Evolutionary conservation across 208 protist species (phyloP), one percentile per base, ranked within the genome.

Genomic region (Herpetomonas tarakana): DNA sequence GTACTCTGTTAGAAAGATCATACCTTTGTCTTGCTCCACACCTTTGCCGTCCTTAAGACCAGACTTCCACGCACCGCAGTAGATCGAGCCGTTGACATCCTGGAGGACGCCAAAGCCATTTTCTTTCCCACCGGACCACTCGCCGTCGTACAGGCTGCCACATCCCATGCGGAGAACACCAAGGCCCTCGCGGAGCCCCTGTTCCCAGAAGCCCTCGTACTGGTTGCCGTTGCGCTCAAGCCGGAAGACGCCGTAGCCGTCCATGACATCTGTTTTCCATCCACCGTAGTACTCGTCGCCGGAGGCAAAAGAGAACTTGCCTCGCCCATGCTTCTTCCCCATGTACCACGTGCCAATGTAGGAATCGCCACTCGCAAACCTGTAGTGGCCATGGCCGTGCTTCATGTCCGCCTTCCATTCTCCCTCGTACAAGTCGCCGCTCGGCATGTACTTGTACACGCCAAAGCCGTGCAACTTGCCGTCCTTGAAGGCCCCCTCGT

Each of bases 281-380:
- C 67, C 71, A 16, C 83, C 83, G 12, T 64, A 49, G 64, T 86
- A 90, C 57, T 86, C 73, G 53, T 90, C 76, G 18, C 83, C 83
- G 44, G 71, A 75, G 7, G 58, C 58, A 49, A 85, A 91, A 2
- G 38, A 35, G 61, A 83, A 85, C 14, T 44, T 72, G 3, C 79
- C 79, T 50, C 81, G 76, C n/a, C 76, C 75, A 24, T 86, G 72
- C 49, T 84, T 92, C 41, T 88, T 83, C n/a, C 82, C 80, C 50
- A 76, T 67, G 50, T 67, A 74, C 86, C 86, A 92, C 61, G 81
- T 58, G 0, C 85, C 85, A 14, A 85, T 55, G 52, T 88, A 92
- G 26, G 31, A 45, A 55, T 92, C 85, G 16, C 76, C 73, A 28
- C 68, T 76, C 9, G 69, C 70, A 58, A 85, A 92, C 16, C 31